These are phyloP conservation scores for Paxillus rubicundulus DNA, from an alignment of 768 basidiomycete species.

Conservation along the genomic window DNA sequence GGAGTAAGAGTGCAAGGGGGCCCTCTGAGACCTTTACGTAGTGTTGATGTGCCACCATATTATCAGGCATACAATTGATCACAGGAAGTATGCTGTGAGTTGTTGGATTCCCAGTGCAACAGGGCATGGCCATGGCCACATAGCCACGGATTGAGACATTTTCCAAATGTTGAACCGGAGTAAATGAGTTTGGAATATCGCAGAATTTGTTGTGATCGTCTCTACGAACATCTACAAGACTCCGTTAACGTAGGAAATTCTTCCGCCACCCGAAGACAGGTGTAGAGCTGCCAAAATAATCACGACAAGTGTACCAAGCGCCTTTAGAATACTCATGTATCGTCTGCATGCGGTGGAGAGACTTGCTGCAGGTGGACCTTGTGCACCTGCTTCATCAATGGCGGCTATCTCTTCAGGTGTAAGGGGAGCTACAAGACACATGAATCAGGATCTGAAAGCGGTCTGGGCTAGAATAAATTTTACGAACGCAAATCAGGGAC, in stretches of 20 bases:
- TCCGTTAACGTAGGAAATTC: neutral
- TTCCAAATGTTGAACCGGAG: no score
- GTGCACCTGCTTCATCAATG: constrained; percentile 39
- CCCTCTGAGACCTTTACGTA: neutral
- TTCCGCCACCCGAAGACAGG: neutral
- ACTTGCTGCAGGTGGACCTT: constrained; percentile 40
- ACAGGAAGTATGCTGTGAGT: neutral
- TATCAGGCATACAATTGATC: neutral
- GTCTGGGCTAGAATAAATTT: neutral
- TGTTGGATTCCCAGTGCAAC: neutral
- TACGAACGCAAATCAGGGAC: constrained; percentile 55
- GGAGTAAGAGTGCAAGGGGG: neutral
- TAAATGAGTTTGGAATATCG: no score
- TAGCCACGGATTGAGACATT: neutral
- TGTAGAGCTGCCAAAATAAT: neutral
- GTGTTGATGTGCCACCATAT: neutral
- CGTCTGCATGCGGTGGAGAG: neutral
- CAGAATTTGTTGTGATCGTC: neutral
- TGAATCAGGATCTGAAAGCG: neutral
- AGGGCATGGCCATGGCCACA: no score
- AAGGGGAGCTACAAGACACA: constrained; percentile 42
- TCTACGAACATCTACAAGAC: neutral
- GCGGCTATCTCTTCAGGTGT: constrained; percentile 57
- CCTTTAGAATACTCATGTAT: neutral
- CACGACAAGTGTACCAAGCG: neutral